Conservation (phyloP, 768 basidiomycete species). For the Leucocoprinus leucothites region DNA sequence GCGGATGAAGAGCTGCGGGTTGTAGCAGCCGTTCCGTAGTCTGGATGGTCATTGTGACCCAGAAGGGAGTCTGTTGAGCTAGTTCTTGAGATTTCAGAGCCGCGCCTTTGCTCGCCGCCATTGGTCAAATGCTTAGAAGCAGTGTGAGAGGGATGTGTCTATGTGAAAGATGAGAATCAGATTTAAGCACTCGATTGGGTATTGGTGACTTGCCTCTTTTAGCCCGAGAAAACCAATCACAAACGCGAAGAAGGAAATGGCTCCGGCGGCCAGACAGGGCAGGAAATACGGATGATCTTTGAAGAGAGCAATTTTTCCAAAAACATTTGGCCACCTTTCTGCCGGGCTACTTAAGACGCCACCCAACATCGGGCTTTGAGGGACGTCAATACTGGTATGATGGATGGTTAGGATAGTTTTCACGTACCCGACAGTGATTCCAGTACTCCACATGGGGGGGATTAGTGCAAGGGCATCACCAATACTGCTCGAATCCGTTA, state of each 20-base stretch:
- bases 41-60: background rate
- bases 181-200: background rate
- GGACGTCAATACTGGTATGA: background rate
- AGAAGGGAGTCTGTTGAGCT: conserved; percentile 10
- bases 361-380: conserved; percentile 59
- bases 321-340: conserved; percentile 53
- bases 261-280: conserved; percentile 39
- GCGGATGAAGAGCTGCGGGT: conserved; percentile 6
- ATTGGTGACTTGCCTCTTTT: conserved; percentile 39
- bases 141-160: conserved; percentile 31
- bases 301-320: conserved; percentile 41
- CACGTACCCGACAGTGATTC: conserved; percentile 29
- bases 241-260: conserved; percentile 32
- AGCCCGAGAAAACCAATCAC: conserved; percentile 32
- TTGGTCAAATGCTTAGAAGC: conserved; percentile 15
- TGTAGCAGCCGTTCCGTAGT: conserved; percentile 14
- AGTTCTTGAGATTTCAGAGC: background rate
- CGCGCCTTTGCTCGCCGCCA: background rate
- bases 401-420: background rate
- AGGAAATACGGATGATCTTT: conserved; percentile 43
- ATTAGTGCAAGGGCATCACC: conserved; percentile 33
- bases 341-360: conserved; percentile 63
- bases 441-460: conserved; percentile 33
- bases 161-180: background rate
- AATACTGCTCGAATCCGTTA: conserved; percentile 35